These are phyloP conservation scores for Podila minutissima DNA, from an alignment of 192 early-diverging fungal genomes.

Conservation along the genomic window DNA sequence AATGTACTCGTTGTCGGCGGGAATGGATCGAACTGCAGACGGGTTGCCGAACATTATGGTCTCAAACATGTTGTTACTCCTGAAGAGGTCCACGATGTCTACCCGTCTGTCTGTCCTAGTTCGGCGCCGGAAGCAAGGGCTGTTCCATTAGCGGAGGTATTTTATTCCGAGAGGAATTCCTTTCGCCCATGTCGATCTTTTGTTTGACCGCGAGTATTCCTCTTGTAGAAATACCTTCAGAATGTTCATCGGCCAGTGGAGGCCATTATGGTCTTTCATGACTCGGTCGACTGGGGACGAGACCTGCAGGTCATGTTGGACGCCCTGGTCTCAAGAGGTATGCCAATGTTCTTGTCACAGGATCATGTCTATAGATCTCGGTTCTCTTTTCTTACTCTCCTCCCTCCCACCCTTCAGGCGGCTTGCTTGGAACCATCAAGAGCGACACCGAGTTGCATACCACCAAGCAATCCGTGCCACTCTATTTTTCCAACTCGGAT, in stretches of 20 bases:
- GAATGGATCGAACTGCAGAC: constrained; percentile 60
- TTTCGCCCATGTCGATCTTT: constrained; percentile 73
- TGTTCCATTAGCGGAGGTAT: constrained; percentile 9
- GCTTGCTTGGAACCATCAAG: constrained; percentile 65
- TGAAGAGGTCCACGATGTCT: constrained; percentile 64
- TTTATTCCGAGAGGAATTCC: constrained; percentile 18
- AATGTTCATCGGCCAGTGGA: constrained; percentile 65
- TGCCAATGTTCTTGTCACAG: background rate
- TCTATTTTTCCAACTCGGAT: constrained; percentile 83
- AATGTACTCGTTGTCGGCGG: constrained; percentile 85
- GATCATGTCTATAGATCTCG: too few relatives aligned
- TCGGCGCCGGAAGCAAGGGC: constrained; percentile 12
- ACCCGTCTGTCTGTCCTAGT: constrained; percentile 63
- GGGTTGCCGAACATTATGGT: constrained; percentile 72
- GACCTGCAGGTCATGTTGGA: constrained; percentile 87
- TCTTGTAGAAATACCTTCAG: constrained; percentile 34
- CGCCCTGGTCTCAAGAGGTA: constrained; percentile 52
- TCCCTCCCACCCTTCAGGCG: constrained; percentile 53
- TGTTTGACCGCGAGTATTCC: background rate
- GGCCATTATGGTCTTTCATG: constrained; percentile 86
- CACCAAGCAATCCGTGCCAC: constrained; percentile 64
- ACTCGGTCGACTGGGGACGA: constrained; percentile 87
- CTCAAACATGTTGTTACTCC: constrained; percentile 70
- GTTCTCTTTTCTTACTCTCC: background rate
- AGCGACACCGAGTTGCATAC: constrained; percentile 16